Conservation (phyloP, 2,329 filamentous ascomycete species). For the Nothophoma quercina region DNA sequence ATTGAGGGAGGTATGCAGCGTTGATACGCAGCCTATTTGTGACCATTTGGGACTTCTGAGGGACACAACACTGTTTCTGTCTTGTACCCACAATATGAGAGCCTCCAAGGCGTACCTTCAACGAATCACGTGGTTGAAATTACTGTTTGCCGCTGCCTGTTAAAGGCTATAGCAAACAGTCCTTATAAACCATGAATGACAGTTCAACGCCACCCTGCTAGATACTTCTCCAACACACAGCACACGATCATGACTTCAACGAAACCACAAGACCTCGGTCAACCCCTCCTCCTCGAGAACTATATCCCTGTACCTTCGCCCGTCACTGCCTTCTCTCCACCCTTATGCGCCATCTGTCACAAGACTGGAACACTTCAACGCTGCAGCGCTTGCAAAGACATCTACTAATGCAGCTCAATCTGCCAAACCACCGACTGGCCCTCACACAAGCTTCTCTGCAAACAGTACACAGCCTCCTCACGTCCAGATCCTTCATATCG, state of each 20-base stretch:
- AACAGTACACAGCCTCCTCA: background rate
- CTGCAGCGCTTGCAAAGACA: slow-evolving; percentile 22
- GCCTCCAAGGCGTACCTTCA: no score
- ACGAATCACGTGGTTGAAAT: no score
- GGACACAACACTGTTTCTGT: no score
- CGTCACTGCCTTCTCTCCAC: background rate
- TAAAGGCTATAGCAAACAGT: no score
- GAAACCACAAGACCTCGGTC: slow-evolving; percentile 17
- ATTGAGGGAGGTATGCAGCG: no score
- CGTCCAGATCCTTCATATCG: background rate
- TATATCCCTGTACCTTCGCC: background rate
- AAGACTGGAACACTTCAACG: background rate
- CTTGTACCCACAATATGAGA: no score
- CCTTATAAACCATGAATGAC: no score
- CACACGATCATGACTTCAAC: background rate
- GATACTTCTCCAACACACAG: background rate
- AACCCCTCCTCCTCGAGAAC: slow-evolving; percentile 19
- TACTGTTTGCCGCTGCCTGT: no score
- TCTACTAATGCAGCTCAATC: slow-evolving; percentile 17
- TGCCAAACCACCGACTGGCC: slow-evolving; percentile 18
- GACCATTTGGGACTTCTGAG: no score
- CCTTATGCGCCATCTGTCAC: slow-evolving; percentile 19
- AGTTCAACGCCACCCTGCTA: no score
- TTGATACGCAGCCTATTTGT: no score
- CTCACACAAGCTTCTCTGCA: slow-evolving; percentile 20